Conservation (phyloP, 202 grass and related monocot genomes). For the Thinopyrum obtusiflorum region DNA sequence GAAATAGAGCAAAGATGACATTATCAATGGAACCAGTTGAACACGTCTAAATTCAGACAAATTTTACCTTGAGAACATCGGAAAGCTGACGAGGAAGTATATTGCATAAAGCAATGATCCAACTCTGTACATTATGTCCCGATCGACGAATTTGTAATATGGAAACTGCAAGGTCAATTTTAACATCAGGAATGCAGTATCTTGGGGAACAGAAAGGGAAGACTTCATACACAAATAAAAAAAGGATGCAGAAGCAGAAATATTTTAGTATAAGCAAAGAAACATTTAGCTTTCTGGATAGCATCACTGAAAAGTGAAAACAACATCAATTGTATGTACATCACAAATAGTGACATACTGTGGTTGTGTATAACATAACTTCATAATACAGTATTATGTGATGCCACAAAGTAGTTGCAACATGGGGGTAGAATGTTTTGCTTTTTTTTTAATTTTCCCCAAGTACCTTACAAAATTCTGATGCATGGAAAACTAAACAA, state of each 20-base stretch:
- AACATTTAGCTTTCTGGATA: neutral
- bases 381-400: neutral
- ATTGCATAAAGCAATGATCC: constrained; percentile 97
- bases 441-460: neutral
- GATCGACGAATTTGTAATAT: constrained; percentile 86
- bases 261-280: neutral
- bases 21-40: neutral
- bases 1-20: neutral
- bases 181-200: constrained; percentile 21
- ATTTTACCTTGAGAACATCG: constrained; percentile 94
- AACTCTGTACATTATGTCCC: constrained; percentile 87
- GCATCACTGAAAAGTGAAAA: neutral
- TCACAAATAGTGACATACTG: neutral
- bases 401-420: neutral
- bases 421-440: neutral
- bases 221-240: neutral
- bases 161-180: constrained; percentile 73
- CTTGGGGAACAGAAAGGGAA: neutral
- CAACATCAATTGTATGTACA: neutral
- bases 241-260: neutral
- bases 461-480: neutral
- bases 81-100: constrained; percentile 95
- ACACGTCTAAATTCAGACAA: neutral
- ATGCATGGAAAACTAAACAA: neutral
- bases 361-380: neutral